phyloP scores from a whole-genome alignment of 371 early-diverging fungal species.

The Mucor saturninus region DNA sequence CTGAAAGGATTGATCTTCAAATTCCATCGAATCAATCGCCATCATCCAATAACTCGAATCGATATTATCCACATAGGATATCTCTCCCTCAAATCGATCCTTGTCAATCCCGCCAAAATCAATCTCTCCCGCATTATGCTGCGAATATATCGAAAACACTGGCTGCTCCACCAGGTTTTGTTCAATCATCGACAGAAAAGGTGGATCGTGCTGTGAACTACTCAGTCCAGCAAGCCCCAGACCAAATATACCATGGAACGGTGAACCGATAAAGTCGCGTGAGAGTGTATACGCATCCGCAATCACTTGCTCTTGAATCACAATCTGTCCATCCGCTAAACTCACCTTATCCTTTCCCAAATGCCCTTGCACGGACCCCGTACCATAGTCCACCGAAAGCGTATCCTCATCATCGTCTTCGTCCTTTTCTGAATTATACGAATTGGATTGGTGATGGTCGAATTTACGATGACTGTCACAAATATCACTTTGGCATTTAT shows the following conservation, averaged over 20 bases:
- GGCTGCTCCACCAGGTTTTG: slow-evolving; percentile 65
- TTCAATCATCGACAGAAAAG: slow-evolving; percentile 73
- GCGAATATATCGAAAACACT: slow-evolving; percentile 74
- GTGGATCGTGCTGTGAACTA: slow-evolving; percentile 48
- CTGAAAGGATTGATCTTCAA: slow-evolving; percentile 37
- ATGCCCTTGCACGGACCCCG: slow-evolving; percentile 59
- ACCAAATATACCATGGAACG: slow-evolving; percentile 76
- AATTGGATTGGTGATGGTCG: slow-evolving; percentile 8
- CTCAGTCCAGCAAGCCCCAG: slow-evolving; percentile 64
- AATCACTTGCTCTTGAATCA: slow-evolving; percentile 50
- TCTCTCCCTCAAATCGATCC: slow-evolving; percentile 53
- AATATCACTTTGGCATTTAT: slow-evolving; percentile 78
- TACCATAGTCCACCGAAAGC: slow-evolving; percentile 69
- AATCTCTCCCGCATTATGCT: slow-evolving; percentile 63
- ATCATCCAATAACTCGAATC: slow-evolving; percentile 85
- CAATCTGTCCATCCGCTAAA: slow-evolving; percentile 46
- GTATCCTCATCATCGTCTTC: slow-evolving; percentile 1
- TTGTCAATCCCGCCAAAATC: slow-evolving; percentile 72
- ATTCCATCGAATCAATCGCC: slow-evolving; percentile 52
- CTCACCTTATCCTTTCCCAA: slow-evolving; percentile 56
- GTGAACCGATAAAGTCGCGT: slow-evolving; percentile 58
- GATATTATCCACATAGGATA: slow-evolving; percentile 68
- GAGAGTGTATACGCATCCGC: slow-evolving; percentile 61
- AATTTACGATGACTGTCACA: slow-evolving; percentile 35
- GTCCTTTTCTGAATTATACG: slow-evolving; percentile 13